These are phyloP conservation scores for Uncinocarpus reesii DNA, from an alignment of 2,329 filamentous ascomycete genomes.

Conservation along the genomic window DNA sequence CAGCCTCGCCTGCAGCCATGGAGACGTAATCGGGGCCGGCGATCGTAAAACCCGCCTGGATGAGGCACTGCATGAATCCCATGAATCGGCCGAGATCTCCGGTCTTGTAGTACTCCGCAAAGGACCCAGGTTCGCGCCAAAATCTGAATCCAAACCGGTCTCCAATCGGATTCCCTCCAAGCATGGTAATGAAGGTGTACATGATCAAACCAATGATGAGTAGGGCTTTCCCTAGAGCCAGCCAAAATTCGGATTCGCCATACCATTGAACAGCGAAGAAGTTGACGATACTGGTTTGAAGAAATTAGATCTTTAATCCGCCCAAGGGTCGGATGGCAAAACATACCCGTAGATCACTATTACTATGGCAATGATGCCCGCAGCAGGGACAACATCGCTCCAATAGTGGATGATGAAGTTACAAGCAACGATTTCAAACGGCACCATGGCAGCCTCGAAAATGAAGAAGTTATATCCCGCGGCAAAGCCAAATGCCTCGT, in stretches of 20 bases:
- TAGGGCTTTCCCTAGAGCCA: constrained; percentile 60
- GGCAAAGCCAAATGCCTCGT: constrained; percentile 40
- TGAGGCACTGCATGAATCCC: constrained; percentile 66
- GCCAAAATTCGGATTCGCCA: constrained; percentile 66
- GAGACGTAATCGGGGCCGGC: constrained; percentile 58
- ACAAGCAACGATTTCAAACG: constrained; percentile 44
- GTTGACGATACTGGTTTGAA: constrained; percentile 49
- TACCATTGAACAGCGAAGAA: constrained; percentile 64
- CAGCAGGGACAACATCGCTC: constrained; percentile 38
- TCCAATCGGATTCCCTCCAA: constrained; percentile 65
- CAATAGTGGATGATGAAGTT: constrained; percentile 44
- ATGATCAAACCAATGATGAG: constrained; percentile 60
- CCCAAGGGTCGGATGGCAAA: neutral
- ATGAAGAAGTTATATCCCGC: constrained; percentile 45
- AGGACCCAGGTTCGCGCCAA: constrained; percentile 57
- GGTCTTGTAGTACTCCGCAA: constrained; percentile 53
- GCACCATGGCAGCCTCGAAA: constrained; percentile 42
- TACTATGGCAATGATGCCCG: constrained; percentile 38
- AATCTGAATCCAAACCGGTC: constrained; percentile 65
- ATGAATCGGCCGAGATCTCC: constrained; percentile 61
- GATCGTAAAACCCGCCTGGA: constrained; percentile 59
- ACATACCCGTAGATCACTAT: constrained; percentile 37
- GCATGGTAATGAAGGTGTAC: constrained; percentile 74
- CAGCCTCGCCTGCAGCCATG: constrained; percentile 57
- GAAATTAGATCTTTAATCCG: neutral